Percentiles rank a stretch among this genome's conserved stretches.
phyloP scores from a whole-genome alignment of 2,329 filamentous ascomycete species.

The Calcarisporium arbuscula region DNA sequence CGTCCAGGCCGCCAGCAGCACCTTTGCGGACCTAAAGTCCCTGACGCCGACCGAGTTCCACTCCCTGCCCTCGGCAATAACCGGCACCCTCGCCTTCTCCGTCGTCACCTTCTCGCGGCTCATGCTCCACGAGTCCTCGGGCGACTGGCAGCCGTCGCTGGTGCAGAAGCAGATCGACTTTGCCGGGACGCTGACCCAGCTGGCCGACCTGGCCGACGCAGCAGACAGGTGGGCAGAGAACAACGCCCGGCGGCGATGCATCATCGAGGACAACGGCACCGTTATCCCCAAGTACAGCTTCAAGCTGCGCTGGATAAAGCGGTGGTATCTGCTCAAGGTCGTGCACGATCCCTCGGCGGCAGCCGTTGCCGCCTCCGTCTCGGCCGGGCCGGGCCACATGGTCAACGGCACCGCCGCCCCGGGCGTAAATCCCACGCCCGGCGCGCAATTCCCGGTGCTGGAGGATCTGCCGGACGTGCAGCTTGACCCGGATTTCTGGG shows the following conservation, averaged over 20 bases:
- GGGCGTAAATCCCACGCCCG: too few relatives aligned
- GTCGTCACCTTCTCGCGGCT: conserved; percentile 29
- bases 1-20: conserved; percentile 20
- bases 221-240: conserved; percentile 19
- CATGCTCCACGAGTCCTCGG: conserved; percentile 23
- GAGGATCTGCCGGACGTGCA: too few relatives aligned
- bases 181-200: conserved; percentile 15
- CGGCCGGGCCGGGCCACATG: too few relatives aligned
- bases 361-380: too few relatives aligned
- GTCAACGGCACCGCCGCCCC: too few relatives aligned
- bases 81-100: conserved; percentile 25
- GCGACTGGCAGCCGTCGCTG: conserved; percentile 28
- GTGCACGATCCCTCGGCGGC: conserved; percentile 12
- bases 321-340: conserved; percentile 28
- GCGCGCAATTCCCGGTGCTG: too few relatives aligned
- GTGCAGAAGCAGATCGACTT: conserved; percentile 29
- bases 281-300: conserved; percentile 24
- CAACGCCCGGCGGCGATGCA: conserved; percentile 15
- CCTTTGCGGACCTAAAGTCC: conserved; percentile 18
- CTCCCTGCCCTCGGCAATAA: conserved; percentile 22
- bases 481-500: too few relatives aligned
- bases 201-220: conserved; percentile 25
- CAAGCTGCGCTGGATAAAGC: conserved; percentile 32
- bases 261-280: conserved; percentile 23
- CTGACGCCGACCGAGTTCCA: conserved; percentile 19